Conservation (phyloP, 805 yeast genomes). For the Ogataea paradorogensis region DNA sequence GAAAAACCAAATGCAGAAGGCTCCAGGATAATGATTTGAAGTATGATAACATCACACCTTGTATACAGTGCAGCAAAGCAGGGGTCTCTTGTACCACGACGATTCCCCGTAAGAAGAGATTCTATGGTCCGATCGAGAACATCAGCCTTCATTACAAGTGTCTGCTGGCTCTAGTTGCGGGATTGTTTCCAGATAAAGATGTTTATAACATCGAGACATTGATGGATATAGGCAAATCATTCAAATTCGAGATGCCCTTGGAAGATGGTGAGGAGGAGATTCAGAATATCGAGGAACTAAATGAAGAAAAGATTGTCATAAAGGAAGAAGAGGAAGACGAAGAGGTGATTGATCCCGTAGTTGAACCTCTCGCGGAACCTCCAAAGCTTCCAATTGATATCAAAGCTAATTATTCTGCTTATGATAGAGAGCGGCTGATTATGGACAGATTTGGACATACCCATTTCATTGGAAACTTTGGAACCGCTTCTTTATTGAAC, state of each 20-base stretch:
- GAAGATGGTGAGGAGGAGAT: constrained; percentile 17
- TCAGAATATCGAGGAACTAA: constrained; percentile 11
- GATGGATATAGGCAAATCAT: constrained; percentile 35
- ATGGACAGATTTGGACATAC: constrained; percentile 45
- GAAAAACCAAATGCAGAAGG: constrained; percentile 43
- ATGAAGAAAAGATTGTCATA: neutral
- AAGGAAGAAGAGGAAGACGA: constrained; percentile 1
- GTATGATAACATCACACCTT: constrained; percentile 39
- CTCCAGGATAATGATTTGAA: constrained; percentile 31
- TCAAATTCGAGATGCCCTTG: constrained; percentile 36
- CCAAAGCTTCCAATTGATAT: constrained; percentile 13
- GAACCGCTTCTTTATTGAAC: constrained; percentile 43
- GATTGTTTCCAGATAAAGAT: constrained; percentile 44
- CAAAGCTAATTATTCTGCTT: constrained; percentile 19
- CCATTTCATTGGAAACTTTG: constrained; percentile 46
- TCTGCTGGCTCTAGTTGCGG: constrained; percentile 36
- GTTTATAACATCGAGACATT: constrained; percentile 41
- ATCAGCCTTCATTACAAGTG: constrained; percentile 43
- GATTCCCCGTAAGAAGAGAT: constrained; percentile 40
- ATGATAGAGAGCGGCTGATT: constrained; percentile 36
- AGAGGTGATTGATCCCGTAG: neutral
- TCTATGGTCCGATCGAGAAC: constrained; percentile 42
- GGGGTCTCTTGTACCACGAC: constrained; percentile 41
- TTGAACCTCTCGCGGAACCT: neutral
- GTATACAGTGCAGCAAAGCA: constrained; percentile 37